These are phyloP conservation scores for Cladophialophora yegresii DNA, from an alignment of 2,329 filamentous ascomycete genomes.

Conservation along the genomic window DNA sequence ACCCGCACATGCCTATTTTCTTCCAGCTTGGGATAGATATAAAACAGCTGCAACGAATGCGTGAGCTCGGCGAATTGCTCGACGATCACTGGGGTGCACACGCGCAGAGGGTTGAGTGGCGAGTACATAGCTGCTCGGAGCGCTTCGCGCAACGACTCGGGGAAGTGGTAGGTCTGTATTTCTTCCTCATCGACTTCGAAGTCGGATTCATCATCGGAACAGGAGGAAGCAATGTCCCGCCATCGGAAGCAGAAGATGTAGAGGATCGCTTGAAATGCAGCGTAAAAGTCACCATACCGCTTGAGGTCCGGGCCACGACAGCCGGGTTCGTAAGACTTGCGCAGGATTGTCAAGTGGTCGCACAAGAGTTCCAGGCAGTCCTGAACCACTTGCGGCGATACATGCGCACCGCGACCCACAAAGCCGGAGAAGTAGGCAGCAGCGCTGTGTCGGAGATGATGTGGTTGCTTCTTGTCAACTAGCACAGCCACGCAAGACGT, in stretches of 20 bases:
- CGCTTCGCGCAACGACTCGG: slow-evolving; percentile 70
- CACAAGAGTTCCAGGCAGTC: slow-evolving; percentile 79
- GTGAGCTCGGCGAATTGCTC: slow-evolving; percentile 87
- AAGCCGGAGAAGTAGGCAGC: slow-evolving; percentile 94
- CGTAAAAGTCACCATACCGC: slow-evolving; percentile 82
- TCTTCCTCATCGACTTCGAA: slow-evolving; percentile 57
- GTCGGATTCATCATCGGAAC: slow-evolving; percentile 57
- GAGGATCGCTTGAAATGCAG: slow-evolving; percentile 81
- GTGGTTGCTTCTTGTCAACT: slow-evolving; percentile 68
- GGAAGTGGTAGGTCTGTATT: slow-evolving; percentile 75
- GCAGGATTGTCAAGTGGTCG: slow-evolving; percentile 72
- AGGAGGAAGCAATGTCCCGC: slow-evolving; percentile 71
- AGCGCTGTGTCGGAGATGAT: slow-evolving; percentile 76
- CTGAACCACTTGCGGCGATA: slow-evolving; percentile 74
- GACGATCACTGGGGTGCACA: slow-evolving; percentile 88
- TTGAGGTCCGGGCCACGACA: slow-evolving; percentile 84
- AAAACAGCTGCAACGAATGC: slow-evolving; percentile 82
- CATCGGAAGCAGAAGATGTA: slow-evolving; percentile 99
- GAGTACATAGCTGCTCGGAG: slow-evolving; percentile 79
- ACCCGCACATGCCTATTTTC: slow-evolving; percentile 82
- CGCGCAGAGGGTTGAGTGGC: slow-evolving; percentile 89
- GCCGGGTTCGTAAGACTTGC: slow-evolving; percentile 68
- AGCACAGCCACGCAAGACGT: slow-evolving; percentile 73
- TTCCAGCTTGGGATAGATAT: slow-evolving; percentile 84
- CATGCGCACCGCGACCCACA: slow-evolving; percentile 82